Base-by-base conservation (phyloP, 495 filamentous ascomycete genomes). In the Amorphotheca resinae region DNA sequence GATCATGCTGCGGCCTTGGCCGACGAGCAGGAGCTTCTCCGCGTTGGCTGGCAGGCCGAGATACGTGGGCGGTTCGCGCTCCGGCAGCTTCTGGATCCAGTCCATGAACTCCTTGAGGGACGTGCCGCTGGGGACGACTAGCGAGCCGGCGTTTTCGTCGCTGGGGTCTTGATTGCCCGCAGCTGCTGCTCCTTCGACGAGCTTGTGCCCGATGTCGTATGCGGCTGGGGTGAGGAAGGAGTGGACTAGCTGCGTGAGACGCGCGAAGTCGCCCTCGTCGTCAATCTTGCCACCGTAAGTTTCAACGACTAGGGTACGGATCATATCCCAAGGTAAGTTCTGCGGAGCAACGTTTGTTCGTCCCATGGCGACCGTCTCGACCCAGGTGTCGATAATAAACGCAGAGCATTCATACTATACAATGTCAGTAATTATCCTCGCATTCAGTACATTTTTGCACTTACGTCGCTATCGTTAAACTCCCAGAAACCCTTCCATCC, bases 401-500 rank as follows among this genome's bases (percentile, higher is more conserved):
- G 85, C 86, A 12, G 82, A 93, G 66, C 91, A 96, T 68, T 99
- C 88, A 59, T 96, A 96, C 87, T 95, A 53, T 50, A 43, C 3
- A 42, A 22, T 38, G 33, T 63, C 57, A 68, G 64, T 57, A 48
- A 53, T 55, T 45, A 23, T 45, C 14, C 16, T 9, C 25, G 3
- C 37, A 39, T 23, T n/a, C 18, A 39, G 33, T 15, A 12, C 9
- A 22, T 9, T 11, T 18, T 9, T 22, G 38, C 34, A 75, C 87
- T 81, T 75, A 95, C 88, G 64, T 98, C 91, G 51, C 88, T 93
- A 61, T 99, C 91, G 57, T 99, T 99, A 59, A 99, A 99, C 65
- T 99, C 91, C 91, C 91, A 99, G 72, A 94, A 94, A 43, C 86
- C 85, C 67, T 94, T 94, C 91, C 93, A 96, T 40, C 91, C 91